phyloP scores from a whole-genome alignment of 352 stramenopile genomes.

The Pythium sukuiense region DNA sequence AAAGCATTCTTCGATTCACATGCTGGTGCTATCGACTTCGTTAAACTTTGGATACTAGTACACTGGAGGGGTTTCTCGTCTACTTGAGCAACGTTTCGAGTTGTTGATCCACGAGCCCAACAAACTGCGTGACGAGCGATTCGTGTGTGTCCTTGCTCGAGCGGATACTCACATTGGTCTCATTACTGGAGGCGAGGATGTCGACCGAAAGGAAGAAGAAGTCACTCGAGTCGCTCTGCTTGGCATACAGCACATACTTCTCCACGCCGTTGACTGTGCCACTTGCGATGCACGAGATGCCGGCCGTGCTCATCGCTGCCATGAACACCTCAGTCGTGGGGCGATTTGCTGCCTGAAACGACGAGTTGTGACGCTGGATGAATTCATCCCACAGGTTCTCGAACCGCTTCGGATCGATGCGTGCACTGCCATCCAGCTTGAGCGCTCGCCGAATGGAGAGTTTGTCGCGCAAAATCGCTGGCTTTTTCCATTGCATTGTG shows the following conservation, averaged over 20 bases:
- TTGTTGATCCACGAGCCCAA: conserved; percentile 34
- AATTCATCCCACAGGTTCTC: conserved; percentile 83
- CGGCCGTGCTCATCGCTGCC: conserved; percentile 39
- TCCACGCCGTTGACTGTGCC: conserved; percentile 63
- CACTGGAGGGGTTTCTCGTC: neutral
- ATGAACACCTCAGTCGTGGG: conserved; percentile 37
- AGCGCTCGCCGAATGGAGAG: conserved; percentile 15
- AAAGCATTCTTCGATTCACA: neutral
- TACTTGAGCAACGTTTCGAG: conserved; percentile 11
- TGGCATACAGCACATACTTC: conserved; percentile 80
- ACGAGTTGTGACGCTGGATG: conserved; percentile 38
- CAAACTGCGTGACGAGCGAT: conserved; percentile 44
- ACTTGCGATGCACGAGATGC: conserved; percentile 71
- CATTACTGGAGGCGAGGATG: conserved; percentile 37
- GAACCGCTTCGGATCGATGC: conserved; percentile 64
- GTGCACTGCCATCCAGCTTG: conserved; percentile 37
- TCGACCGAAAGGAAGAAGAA: conserved; percentile 63
- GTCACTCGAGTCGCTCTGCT: conserved; percentile 43
- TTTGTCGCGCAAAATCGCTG: conserved; percentile 19
- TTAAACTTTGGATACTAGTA: conserved; percentile 10
- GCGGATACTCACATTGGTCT: conserved; percentile 39
- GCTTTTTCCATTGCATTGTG: conserved; percentile 61
- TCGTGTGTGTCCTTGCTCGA: conserved; percentile 50
- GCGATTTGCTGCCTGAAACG: conserved; percentile 20
- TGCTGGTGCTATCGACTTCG: neutral